Evolutionary conservation across 2,329 filamentous ascomycete genomes (phyloP), one percentile per base, ranked within the genome.

Genomic region (Fusarium sp.): DNA sequence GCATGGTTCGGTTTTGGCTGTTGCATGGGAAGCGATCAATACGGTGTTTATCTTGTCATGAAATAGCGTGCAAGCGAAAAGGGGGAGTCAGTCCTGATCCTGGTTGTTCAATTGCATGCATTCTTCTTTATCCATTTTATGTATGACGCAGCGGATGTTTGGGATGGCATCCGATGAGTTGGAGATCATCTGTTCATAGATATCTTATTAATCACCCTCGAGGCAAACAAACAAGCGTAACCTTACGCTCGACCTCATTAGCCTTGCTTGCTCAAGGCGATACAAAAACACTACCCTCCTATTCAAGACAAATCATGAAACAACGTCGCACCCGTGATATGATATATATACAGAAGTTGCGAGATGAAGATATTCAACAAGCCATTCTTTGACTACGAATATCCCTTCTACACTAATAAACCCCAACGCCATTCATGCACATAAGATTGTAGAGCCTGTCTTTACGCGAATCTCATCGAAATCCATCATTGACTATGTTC

Each of bases 371-470:
- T 39, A 47, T n/a, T 30, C 19, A 67, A 53, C 20, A 50, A 19
- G 55, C 56, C 59, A 61, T 56, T 57, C 49, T 57, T 67, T 49
- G 56, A 70, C 56, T 56, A 69, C 61, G 27, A 62, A 68, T 57
- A 49, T 30, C 54, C 58, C 62, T 55, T 72, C 68, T 73, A 68
- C 47, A 52, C 46, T 58, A 51, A 32, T 41, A 32, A 62, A 65
- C 63, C 59, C 66, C 33, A 74, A 74, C 73, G 73, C 73, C 73
- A 56, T 43, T 65, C 71, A 74, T 74, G 72, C 65, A 70, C 58
- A 69, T 67, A 59, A 64, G 55, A 62, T 64, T 51, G 37, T 62
- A 70, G 56, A 70, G 19, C 56, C 62, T 52, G 41, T 57, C 48
- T 25, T 19, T 40, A 19, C 33, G 32, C 35, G 56, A 35, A 52